Percentiles rank a stretch among this genome's conserved stretches.
Evolutionary conservation across 352 stramenopile genomes (phyloP).

Genomic region (Phytophthora citricola): DNA sequence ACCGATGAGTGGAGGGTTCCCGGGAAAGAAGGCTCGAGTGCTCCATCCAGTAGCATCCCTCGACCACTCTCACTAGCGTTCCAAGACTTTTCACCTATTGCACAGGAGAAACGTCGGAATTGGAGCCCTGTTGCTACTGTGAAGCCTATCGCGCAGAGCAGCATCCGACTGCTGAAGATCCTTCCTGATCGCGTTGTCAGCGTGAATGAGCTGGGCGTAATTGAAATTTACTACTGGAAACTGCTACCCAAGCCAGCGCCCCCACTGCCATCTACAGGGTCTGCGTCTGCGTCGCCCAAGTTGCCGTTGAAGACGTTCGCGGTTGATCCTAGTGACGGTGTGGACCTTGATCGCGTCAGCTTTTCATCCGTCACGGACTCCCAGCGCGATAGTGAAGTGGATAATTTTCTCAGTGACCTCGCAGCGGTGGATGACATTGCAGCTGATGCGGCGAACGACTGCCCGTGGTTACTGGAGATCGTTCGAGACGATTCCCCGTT

Average conservation of each 20-base stretch:
- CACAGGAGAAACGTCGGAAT: slow-evolving; percentile 62
- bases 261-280: slow-evolving; percentile 2
- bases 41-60: slow-evolving; percentile 35
- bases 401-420: slow-evolving; percentile 15
- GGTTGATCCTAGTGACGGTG: slow-evolving; percentile 17
- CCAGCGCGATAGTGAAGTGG: slow-evolving; percentile 25
- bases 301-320: slow-evolving; percentile 22
- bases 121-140: slow-evolving; percentile 71
- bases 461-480: slow-evolving; percentile 76
- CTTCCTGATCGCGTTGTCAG: slow-evolving; percentile 79
- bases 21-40: slow-evolving; percentile 14
- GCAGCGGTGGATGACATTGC: slow-evolving; percentile 2
- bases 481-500: slow-evolving; percentile 77
- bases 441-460: slow-evolving; percentile 33
- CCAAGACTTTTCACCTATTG: slow-evolving; percentile 54
- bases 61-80: slow-evolving; percentile 73
- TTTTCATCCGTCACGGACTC: slow-evolving; percentile 21
- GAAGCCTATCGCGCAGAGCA: slow-evolving; percentile 63
- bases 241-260: slow-evolving; percentile 60
- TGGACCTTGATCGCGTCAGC: slow-evolving; percentile 16
- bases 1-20: slow-evolving; percentile 10
- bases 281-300: slow-evolving; percentile 23
- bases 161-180: slow-evolving; percentile 74
- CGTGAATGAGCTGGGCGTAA: slow-evolving; percentile 84
- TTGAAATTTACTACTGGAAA: slow-evolving; percentile 90